Base-by-base conservation (phyloP, 2,329 filamentous ascomycete genomes). In the Apiospora pterosperma region DNA sequence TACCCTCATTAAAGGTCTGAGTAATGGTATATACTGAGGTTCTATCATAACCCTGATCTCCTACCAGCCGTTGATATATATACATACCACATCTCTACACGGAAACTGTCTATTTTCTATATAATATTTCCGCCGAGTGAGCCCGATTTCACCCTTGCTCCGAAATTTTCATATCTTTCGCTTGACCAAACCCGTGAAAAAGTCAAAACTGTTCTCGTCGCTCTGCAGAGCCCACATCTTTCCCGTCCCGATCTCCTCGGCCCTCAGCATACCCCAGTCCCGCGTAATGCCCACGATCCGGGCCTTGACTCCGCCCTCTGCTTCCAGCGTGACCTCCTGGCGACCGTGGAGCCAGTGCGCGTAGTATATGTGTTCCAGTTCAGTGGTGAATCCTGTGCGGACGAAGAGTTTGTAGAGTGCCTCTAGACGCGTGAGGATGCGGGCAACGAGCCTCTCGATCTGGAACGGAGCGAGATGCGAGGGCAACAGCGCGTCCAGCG, bases 201-300 rank as follows among this genome's bases (percentile, higher is more conserved):
- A 99, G 78, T 99, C 96, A 81, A 99, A 99, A 76, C 94, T 97
- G 74, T 99, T 99, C 75, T 94, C 93, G 77, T 99, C 96, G 76
- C 93, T 97, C 81, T 97, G 94, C 78, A 99, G 78, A 71, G 90
- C 88, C 86, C 91, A 95, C 61, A 90, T 82, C 77, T 86, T 91
- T 0, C 95, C 94, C 0, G 92, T 97, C 81, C 62, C 89, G 62
- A 96, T 77, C 81, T 98, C 94, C 77, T 97, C 92, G 0, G 90
- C 96, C 68, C 90, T 84, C 69, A 99, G 74, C 76, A 98, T 81
- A 0, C 96, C 96, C 89, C 92, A 97, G 76, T 98, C 93, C n/a
- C 85, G 81, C 5, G 93, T 97, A 68, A 99, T 96, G 0, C 96
- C 96, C 73, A 92, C 85, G 36, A 99, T 91, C 59, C 88, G 82